phyloP scores from a whole-genome alignment of 352 stramenopile genomes.

The Phytophthora sp. region DNA sequence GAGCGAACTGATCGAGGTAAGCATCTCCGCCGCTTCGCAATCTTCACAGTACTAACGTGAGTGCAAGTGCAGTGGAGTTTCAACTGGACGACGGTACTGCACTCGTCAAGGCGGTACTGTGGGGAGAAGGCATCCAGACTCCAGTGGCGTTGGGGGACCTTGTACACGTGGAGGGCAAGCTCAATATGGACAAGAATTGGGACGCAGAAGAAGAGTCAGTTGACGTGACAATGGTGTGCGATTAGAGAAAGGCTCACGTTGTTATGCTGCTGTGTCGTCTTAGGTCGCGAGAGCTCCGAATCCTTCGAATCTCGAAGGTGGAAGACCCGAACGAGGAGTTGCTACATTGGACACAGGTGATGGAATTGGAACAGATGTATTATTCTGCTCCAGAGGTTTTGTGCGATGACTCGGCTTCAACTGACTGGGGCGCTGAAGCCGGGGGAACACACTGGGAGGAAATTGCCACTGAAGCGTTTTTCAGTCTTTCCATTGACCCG shows the following conservation, averaged over 20 bases:
- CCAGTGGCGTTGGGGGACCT: conserved; percentile 61
- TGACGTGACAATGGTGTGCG: not conserved
- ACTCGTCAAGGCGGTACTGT: conserved; percentile 65
- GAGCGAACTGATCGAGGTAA: conserved; percentile 61
- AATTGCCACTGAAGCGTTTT: conserved; percentile 52
- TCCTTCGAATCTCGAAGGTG: conserved; percentile 54
- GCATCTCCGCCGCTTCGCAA: not conserved
- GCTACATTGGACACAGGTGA: conserved; percentile 68
- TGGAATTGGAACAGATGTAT: conserved; percentile 48
- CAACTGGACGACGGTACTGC: conserved; percentile 77
- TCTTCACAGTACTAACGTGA: not conserved
- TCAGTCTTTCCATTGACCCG: conserved; percentile 38
- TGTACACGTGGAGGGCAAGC: conserved; percentile 75
- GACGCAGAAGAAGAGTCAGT: conserved; percentile 33
- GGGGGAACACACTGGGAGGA: conserved; percentile 43
- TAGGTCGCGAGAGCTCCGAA: conserved; percentile 62
- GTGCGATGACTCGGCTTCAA: not conserved
- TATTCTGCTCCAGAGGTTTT: conserved; percentile 39
- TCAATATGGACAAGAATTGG: conserved; percentile 67
- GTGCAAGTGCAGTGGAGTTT: conserved; percentile 59
- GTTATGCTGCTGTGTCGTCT: not conserved
- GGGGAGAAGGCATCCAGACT: conserved; percentile 22
- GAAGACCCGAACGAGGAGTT: conserved; percentile 79
- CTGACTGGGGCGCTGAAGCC: not conserved
- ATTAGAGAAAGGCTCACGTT: not conserved